phyloP scores from a whole-genome alignment of 2,329 filamentous ascomycete genomes.

The Pyrenochaeta sp. region DNA sequence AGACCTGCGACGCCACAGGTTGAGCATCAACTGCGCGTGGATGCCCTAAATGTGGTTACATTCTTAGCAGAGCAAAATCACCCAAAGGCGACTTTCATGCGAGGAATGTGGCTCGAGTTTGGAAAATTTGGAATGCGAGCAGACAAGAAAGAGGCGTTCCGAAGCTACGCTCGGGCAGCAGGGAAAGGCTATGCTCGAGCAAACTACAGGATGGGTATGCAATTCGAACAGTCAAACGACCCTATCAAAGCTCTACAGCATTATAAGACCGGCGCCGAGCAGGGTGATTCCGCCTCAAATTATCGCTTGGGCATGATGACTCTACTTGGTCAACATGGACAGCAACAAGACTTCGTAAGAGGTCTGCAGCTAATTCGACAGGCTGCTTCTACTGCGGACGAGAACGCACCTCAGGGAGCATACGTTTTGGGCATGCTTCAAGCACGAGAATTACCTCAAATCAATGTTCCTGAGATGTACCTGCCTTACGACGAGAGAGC shows the following conservation, averaged over 20 bases:
- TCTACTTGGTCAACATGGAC: constrained; percentile 89
- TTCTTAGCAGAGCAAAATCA: constrained; percentile 92
- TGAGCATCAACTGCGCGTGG: constrained; percentile 85
- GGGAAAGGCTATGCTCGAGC: constrained; percentile 86
- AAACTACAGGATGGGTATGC: constrained; percentile 97
- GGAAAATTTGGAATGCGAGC: constrained; percentile 90
- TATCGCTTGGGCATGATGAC: constrained; percentile 97
- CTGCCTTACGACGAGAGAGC: constrained; percentile 75
- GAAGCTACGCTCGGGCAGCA: constrained; percentile 84
- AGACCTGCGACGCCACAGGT: constrained; percentile 82
- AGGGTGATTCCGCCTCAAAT: constrained; percentile 86
- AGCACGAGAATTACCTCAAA: constrained; percentile 88
- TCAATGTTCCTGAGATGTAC: constrained; percentile 75
- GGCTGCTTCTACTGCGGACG: constrained; percentile 87
- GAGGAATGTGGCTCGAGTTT: constrained; percentile 97
- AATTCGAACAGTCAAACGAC: constrained; percentile 95
- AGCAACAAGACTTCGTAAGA: constrained; percentile 77
- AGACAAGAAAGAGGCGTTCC: constrained; percentile 94
- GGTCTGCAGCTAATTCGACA: constrained; percentile 84
- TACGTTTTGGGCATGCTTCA: constrained; percentile 96
- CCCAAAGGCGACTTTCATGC: constrained; percentile 92
- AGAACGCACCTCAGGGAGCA: constrained; percentile 95
- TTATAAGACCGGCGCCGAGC: constrained; percentile 80
- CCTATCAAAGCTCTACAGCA: constrained; percentile 89
- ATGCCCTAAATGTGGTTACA: constrained; percentile 89